These are phyloP conservation scores for Microdochium trichocladiopsis DNA, from an alignment of 2,329 filamentous ascomycete species.

Conservation along the genomic window DNA sequence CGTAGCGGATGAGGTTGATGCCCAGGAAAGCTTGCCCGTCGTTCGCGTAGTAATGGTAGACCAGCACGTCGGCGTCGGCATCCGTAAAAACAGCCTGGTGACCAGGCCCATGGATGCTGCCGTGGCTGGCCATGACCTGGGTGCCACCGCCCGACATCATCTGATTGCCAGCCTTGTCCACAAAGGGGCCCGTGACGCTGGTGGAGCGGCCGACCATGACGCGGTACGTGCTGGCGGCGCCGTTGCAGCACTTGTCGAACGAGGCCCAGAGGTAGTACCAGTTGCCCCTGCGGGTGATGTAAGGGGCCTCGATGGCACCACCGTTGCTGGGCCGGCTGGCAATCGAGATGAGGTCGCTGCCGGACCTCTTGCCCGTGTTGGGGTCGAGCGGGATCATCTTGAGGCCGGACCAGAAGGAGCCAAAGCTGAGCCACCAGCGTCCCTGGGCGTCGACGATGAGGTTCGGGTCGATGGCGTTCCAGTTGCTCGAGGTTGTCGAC, in stretches of 20 bases:
- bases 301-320: conserved; percentile 24
- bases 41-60: conserved; percentile 53
- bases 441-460: conserved; percentile 30
- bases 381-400: conserved; percentile 23
- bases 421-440: conserved; percentile 49
- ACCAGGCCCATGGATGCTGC: conserved; percentile 52
- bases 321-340: conserved; percentile 47
- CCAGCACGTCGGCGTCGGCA: conserved; percentile 37
- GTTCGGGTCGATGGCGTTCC: conserved; percentile 56
- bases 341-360: conserved; percentile 8
- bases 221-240: conserved; percentile 52
- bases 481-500: conserved; percentile 33
- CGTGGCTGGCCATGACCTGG: conserved; percentile 49
- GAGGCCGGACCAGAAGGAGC: conserved; percentile 62
- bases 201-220: conserved; percentile 56
- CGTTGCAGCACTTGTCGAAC: conserved; percentile 60
- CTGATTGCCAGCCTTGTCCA: conserved; percentile 43
- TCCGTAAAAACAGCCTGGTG: conserved; percentile 54
- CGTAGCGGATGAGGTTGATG: background rate
- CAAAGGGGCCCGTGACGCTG: conserved; percentile 44
- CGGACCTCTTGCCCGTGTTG: conserved; percentile 11
- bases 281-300: conserved; percentile 45
- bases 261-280: conserved; percentile 44
- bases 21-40: background rate
- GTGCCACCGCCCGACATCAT: conserved; percentile 53